Evolutionary conservation across 2,329 filamentous ascomycete genomes (phyloP), one percentile per base, ranked within the genome.

Genomic region (Sclerotinia glacialis): DNA sequence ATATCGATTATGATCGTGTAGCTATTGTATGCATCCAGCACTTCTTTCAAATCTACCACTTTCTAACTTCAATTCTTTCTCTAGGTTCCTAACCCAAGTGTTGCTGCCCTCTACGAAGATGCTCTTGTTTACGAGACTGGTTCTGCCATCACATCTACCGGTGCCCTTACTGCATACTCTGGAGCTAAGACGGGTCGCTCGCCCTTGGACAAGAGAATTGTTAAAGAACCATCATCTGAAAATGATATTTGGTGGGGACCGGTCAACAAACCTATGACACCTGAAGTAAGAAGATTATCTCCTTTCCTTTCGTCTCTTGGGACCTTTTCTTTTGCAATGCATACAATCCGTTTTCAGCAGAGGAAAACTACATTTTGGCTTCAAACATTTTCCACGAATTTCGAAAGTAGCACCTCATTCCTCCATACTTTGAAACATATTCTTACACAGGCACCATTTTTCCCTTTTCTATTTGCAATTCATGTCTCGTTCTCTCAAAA

Each of bases 1-100:
- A 99, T 85, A 99, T 99, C 78, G 95, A 99, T 85, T 99, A 98
- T 79, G 91, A 98, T 81, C 91, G 93, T 78, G 95, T 99, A 77
- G 92, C 95, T 71, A 99, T 99, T 84, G 93, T 96, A 86, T 79
- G 91, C 78, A 59, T 23, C 54, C 42, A n/a, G 34, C 40, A 21
- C 28, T 67, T 21, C 50, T 53, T 44, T 52, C 11, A 21, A 37
- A 49, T 46, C 44, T 52, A 64, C 42, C 50, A 67, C 47, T 52
- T 70, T 60, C 50, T 66, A 64, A 64, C 62, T 37, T 34, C 46
- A 18, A n/a, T 23, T 54, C 46, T 47, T 65, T 37, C 16, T 61
- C 21, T 69, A 88, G 85, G 86, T 89, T 69, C 91, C 92, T 82
- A 98, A 99, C 82, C 93, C 74, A 58, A 73, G 94, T 67, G 95